phyloP scores from a whole-genome alignment of 306 rosid species.

The Inga leiocalycina region DNA sequence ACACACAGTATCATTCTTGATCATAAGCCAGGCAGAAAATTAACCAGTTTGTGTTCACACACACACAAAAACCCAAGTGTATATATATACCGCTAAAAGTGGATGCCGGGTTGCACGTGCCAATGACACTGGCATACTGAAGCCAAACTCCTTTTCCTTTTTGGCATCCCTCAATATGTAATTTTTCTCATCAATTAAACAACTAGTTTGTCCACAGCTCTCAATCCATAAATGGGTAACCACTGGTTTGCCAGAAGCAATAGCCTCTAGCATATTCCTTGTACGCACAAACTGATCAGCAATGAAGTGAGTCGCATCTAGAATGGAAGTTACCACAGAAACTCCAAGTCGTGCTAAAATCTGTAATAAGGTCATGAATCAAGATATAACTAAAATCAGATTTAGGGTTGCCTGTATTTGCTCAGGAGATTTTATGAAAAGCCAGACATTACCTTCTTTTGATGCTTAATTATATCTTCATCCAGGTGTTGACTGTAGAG shows the following conservation, averaged over 20 bases:
- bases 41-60: constrained; percentile 19
- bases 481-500: constrained; percentile 86
- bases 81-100: constrained; percentile 57
- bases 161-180: constrained; percentile 76
- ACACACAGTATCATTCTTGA: constrained; percentile 37
- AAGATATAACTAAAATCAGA: constrained; percentile 31
- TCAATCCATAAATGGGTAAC: constrained; percentile 94
- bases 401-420: constrained; percentile 8
- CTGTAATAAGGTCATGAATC: constrained; percentile 50
- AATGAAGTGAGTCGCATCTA: constrained; percentile 90
- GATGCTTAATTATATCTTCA: constrained; percentile 72
- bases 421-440: constrained; percentile 13
- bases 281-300: constrained; percentile 90
- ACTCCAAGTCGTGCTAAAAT: constrained; percentile 73
- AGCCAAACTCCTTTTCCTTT: constrained; percentile 92
- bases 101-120: constrained; percentile 69
- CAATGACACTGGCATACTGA: constrained; percentile 82
- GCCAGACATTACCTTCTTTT: constrained; percentile 72
- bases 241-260: constrained; percentile 87
- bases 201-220: constrained; percentile 91
- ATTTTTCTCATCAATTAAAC: constrained; percentile 84
- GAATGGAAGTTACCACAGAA: constrained; percentile 65
- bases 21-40: constrained; percentile 31
- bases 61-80: neutral
- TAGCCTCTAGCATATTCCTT: constrained; percentile 92